Evolutionary conservation across 169 alveolate species (phyloP), one percentile per base, ranked within the genome.

Genomic region (Plasmodium gallinaceum): DNA sequence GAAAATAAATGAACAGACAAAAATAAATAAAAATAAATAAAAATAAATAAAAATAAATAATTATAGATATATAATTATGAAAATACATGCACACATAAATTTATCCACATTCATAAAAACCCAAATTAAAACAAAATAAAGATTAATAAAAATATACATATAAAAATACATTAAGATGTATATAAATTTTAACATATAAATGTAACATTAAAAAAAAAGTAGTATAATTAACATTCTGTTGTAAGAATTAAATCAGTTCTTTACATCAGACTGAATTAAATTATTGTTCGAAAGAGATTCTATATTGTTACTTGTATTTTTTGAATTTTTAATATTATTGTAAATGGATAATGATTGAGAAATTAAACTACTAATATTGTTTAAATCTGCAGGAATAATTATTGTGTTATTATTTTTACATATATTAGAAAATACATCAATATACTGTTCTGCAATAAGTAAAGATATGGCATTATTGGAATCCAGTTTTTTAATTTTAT

Each of bases 381-480:
- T 93, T 57, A 95, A 91, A 69, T 94, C 94, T 12, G 95, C 95
- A 0, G 98, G 97, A 16, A 96, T 91, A 16, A 96, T 88, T 22
- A 96, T 93, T 0, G 97, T 95, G 88, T 93, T 95, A 75, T 93
- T 92, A 66, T 91, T 66, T 85, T 94, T 95, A 9, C 97, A 97
- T 61, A 96, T 86, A 48, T 92, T 92, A 32, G 95, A 66, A 78
- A 95, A 96, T 24, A 97, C 98, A 24, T 95, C 93, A 10, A 96
- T 94, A 88, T 96, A 96, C 65, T 94, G 90, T 86, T 95, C 97
- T 8, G 97, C 97, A 61, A 95, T 73, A 45, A 93, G 87, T 88
- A 95, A 73, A 5, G 96, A 75, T 8, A 95, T 95, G n/a, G 96
- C 97, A 71, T 88, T 93, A n/a, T 78, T 74, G 46, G 93, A 88